Conservation (phyloP, 176 grass and related monocot genomes). For the Oryza brachyantha region DNA sequence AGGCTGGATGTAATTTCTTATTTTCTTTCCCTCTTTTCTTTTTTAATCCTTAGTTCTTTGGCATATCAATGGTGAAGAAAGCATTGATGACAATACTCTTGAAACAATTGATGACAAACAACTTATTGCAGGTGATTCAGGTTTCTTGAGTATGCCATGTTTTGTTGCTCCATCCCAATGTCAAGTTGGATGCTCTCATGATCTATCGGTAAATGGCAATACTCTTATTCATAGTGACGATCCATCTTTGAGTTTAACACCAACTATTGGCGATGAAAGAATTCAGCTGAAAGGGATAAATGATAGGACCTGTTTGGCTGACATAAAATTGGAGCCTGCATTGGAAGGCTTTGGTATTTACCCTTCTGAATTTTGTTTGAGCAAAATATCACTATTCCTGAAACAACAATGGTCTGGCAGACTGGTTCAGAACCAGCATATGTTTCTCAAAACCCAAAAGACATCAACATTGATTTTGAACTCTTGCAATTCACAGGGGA, state of each 20-base stretch:
- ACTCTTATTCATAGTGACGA: neutral
- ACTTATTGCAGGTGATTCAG: neutral
- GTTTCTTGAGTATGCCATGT: neutral
- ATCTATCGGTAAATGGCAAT: neutral
- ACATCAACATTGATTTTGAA: neutral
- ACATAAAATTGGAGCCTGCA: slow-evolving; percentile 43
- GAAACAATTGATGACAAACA: neutral
- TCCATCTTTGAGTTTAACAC: neutral
- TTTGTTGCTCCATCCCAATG: neutral
- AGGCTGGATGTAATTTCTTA: neutral
- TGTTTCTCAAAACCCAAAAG: slow-evolving; percentile 1
- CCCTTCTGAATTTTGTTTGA: slow-evolving; percentile 26
- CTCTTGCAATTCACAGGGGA: neutral
- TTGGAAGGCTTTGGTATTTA: slow-evolving; percentile 22
- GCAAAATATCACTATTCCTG: slow-evolving; percentile 4
- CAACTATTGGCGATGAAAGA: slow-evolving; percentile 14
- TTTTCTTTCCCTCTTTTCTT: neutral
- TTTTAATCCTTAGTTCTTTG: neutral
- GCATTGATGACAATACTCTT: neutral
- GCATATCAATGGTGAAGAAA: slow-evolving; percentile 16
- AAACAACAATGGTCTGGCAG: neutral
- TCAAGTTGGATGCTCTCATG: neutral
- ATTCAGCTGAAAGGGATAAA: slow-evolving; percentile 4
- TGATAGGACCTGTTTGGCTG: slow-evolving; percentile 14
- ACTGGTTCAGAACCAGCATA: slow-evolving; percentile 8